phyloP scores from a whole-genome alignment of 1,284 basidiomycete species.

The Cerioporus squamosus region DNA sequence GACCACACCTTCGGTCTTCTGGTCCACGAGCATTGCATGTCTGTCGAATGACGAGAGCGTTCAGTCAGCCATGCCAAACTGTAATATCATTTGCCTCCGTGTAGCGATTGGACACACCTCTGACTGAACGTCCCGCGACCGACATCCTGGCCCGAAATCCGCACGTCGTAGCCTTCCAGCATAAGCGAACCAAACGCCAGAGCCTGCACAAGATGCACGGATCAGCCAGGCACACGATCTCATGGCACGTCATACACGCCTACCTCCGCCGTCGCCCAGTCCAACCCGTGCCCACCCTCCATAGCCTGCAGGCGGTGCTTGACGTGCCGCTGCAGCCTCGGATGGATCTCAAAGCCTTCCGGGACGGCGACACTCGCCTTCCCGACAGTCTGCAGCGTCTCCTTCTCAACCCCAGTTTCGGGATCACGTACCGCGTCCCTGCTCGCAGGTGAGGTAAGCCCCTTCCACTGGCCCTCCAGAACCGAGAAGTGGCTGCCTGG shows the following conservation, averaged over 20 bases:
- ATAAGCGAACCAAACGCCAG: slow-evolving; percentile 86
- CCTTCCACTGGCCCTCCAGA: slow-evolving; percentile 68
- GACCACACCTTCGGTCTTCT: slow-evolving; percentile 75
- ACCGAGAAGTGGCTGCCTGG: slow-evolving; percentile 49
- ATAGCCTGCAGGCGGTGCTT: slow-evolving; percentile 76
- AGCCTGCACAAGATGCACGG: slow-evolving; percentile 47
- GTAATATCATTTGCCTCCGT: not conserved
- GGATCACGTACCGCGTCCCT: slow-evolving; percentile 57
- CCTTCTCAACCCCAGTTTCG: slow-evolving; percentile 67
- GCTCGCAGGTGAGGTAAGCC: slow-evolving; percentile 74
- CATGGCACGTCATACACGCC: not conserved
- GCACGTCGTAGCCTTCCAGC: slow-evolving; percentile 77
- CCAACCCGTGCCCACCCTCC: slow-evolving; percentile 71
- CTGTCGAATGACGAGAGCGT: slow-evolving; percentile 36
- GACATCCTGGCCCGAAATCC: slow-evolving; percentile 90
- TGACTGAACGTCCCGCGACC: slow-evolving; percentile 91
- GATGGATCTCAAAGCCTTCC: slow-evolving; percentile 79
- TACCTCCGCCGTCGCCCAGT: slow-evolving; percentile 91
- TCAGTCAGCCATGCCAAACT: not conserved
- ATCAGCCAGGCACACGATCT: slow-evolving; percentile 2
- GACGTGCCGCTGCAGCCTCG: slow-evolving; percentile 80
- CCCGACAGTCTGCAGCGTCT: slow-evolving; percentile 61
- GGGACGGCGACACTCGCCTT: slow-evolving; percentile 75
- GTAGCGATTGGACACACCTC: slow-evolving; percentile 40
- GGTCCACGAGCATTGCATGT: slow-evolving; percentile 91